A percentile compares a stretch with the other conserved stretches of the same genome.
Conservation (phyloP, 2,329 filamentous ascomycete species). For the Hymenoscyphus salicellus region DNA sequence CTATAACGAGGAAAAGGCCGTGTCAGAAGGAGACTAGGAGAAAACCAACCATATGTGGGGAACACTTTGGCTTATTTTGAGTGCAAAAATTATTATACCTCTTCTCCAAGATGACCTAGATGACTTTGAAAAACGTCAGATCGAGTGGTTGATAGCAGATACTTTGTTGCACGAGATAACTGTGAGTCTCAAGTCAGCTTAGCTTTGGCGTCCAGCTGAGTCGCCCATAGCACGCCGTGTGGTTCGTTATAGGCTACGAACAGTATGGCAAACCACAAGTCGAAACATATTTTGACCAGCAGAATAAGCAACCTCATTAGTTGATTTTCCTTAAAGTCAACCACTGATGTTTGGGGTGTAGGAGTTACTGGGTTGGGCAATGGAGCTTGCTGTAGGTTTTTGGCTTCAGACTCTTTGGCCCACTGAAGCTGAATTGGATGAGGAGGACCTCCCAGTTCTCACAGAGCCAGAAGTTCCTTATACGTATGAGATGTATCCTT, state of each 20-base stretch:
- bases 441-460: neutral
- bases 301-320: neutral
- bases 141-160: neutral
- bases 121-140: neutral
- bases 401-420: neutral
- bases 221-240: neutral
- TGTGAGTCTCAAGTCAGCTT: neutral
- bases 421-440: neutral
- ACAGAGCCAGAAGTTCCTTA: neutral
- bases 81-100: neutral
- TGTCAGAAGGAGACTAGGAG: no score
- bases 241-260: no score
- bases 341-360: neutral
- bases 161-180: neutral
- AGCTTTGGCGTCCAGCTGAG: neutral
- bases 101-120: neutral
- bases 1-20: no score
- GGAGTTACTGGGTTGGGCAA: neutral
- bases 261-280: neutral
- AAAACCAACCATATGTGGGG: no score
- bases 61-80: no score
- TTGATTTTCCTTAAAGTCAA: neutral
- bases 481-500: neutral
- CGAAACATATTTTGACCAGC: neutral
- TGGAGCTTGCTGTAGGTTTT: neutral